phyloP scores from a whole-genome alignment of 2,329 filamentous ascomycete genomes.

The Stemphylium lycopersici region DNA sequence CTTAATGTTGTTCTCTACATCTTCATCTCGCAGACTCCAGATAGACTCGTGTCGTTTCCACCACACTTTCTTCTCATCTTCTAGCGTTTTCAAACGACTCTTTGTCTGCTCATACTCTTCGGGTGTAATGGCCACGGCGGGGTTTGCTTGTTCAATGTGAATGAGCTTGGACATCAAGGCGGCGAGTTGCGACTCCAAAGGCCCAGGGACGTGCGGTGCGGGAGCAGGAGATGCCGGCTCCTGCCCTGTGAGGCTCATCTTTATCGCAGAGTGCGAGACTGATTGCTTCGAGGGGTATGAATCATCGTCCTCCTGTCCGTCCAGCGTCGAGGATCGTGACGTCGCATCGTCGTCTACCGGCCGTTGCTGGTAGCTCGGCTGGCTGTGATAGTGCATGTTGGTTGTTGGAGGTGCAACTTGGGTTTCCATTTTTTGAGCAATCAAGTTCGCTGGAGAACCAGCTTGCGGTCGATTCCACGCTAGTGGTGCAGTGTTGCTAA shows the following conservation, averaged over 20 bases:
- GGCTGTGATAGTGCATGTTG: constrained; percentile 20
- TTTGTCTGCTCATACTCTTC: constrained; percentile 46
- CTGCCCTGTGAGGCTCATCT: constrained; percentile 16
- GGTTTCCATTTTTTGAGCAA: constrained; percentile 34
- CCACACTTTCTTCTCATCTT: constrained; percentile 47
- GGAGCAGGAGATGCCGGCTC: constrained; percentile 26
- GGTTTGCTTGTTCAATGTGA: constrained; percentile 44
- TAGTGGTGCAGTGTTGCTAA: constrained; percentile 31
- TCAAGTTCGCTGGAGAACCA: constrained; percentile 24
- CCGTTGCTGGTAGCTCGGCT: constrained; percentile 10
- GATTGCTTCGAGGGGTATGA: constrained; percentile 40
- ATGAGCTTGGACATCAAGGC: constrained; percentile 48
- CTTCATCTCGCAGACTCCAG: constrained; percentile 51
- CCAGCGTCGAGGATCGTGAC: constrained; percentile 43
- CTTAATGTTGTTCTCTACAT: constrained; percentile 53
- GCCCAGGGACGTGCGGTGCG: constrained; percentile 40
- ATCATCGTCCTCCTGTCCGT: constrained; percentile 38
- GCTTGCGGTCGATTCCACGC: constrained; percentile 22
- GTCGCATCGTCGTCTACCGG: constrained; percentile 40
- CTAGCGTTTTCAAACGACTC: constrained; percentile 39
- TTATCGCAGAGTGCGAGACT: constrained; percentile 25
- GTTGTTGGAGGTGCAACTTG: constrained; percentile 22
- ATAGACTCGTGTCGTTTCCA: constrained; percentile 49
- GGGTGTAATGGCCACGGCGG: constrained; percentile 44
- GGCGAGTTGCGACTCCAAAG: constrained; percentile 45